Conservation (phyloP, 345 rosid species). For the Eucalyptus tenuipes region DNA sequence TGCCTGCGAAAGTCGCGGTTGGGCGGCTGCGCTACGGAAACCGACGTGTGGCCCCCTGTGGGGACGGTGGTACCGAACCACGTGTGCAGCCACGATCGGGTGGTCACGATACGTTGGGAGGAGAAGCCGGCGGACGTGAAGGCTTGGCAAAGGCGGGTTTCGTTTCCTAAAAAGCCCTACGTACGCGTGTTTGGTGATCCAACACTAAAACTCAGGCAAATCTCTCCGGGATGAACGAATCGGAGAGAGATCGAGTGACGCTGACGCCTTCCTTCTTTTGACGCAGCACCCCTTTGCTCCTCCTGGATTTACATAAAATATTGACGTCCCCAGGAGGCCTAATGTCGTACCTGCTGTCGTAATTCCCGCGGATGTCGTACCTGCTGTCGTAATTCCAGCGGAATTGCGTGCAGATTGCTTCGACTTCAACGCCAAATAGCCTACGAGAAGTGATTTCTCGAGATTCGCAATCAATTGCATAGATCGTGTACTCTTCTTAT, state of each 20-base stretch:
- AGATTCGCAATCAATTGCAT: not conserved
- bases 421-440: not conserved
- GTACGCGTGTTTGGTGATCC: not conserved
- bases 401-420: not conserved
- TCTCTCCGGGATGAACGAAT: not conserved
- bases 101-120: not conserved
- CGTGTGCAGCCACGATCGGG: not conserved
- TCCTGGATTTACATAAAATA: not conserved
- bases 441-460: not conserved
- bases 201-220: not conserved
- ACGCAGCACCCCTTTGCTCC: not conserved
- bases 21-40: not conserved
- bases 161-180: not conserved
- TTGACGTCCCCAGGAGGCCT: not conserved
- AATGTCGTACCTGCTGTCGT: not conserved
- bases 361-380: not conserved
- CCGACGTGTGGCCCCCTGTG: not conserved
- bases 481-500: not conserved
- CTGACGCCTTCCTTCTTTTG: not conserved
- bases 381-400: not conserved
- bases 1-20: not conserved
- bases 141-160: not conserved
- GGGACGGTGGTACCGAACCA: not conserved
- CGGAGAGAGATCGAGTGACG: not conserved
- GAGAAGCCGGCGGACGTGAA: not conserved